Evolutionary conservation across 129 eudicot genomes (phyloP), one percentile per base, ranked within the genome.

Genomic region (Lactuca sativa): DNA sequence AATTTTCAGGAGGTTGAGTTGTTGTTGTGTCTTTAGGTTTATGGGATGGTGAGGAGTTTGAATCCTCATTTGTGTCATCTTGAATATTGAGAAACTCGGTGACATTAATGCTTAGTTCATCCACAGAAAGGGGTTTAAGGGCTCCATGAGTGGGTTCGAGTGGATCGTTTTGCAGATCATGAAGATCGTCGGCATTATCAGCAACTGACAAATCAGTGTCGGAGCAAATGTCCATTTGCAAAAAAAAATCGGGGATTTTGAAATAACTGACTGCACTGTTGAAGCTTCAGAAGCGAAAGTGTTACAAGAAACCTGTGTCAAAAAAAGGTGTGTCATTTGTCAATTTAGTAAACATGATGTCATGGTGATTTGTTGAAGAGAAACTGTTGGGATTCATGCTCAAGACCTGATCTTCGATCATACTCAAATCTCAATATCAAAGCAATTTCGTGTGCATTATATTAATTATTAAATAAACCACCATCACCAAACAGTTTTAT

Each of bases 161-260:
- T 37, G 86, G 48, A 59, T 61, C 80, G 51, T 67, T 62, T 47
- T 64, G 33, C 43, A 67, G 64, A 62, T 80, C 84, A 53, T 36
- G 51, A 70, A 71, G 59, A 67, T 75, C 77, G 62, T 78, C 69
- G 44, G 69, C 40, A 74, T 72, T 82, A 64, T 80, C 82, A 57
- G 80, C 58, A 72, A 64, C 78, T 47, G 82, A 63, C 64, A 73
- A 56, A 43, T 32, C 75, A 65, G 33, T 36, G 70, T 78, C 77
- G 70, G 80, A 72, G 69, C 81, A 78, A 66, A 80, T 44, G 59
- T 90, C 89, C 95, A 90, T 90, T 54, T 51, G 25, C 73, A 76
- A 51, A 67, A 51, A 67, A 51, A 25, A n/a, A 37, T 15, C 9
- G 57, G 2, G 52, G 41, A 59, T 43, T n/a, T 30, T 43, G 11